Conservation (phyloP, 371 early-diverging fungal genomes). For the Circinella umbellata region DNA sequence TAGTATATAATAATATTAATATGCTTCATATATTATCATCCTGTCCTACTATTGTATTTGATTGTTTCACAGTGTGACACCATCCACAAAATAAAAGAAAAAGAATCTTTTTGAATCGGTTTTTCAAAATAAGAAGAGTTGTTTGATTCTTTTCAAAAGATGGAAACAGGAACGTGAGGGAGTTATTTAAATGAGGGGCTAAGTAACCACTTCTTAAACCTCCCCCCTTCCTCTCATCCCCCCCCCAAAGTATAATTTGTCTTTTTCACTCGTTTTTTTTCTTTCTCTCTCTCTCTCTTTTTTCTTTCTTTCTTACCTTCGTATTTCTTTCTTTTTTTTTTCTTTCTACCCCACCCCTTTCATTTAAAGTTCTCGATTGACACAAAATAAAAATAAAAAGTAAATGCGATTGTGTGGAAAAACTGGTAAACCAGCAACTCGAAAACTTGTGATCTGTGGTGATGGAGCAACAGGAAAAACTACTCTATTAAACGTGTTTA, state of each 20-base stretch:
- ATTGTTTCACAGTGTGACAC: not conserved
- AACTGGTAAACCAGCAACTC: slow-evolving; percentile 14
- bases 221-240: too few relatives aligned
- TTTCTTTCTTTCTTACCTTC: too few relatives aligned
- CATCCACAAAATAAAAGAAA: too few relatives aligned
- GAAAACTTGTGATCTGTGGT: slow-evolving; percentile 77
- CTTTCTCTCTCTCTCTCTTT: too few relatives aligned
- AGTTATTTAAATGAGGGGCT: too few relatives aligned
- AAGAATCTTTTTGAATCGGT: not conserved
- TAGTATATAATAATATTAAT: too few relatives aligned
- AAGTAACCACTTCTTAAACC: too few relatives aligned
- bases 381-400: not conserved
- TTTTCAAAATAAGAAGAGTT: not conserved
- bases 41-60: not conserved
- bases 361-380: not conserved
- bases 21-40: too few relatives aligned
- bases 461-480: slow-evolving; percentile 79
- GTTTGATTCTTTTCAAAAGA: too few relatives aligned
- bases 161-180: not conserved
- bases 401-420: slow-evolving; percentile 16
- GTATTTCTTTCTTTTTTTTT: not conserved
- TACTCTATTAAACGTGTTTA: slow-evolving; percentile 45
- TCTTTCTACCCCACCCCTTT: not conserved
- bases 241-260: too few relatives aligned
- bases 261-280: too few relatives aligned